A percentile compares a stretch with the other conserved stretches of the same genome.
Conservation (phyloP, 768 basidiomycete genomes). For the Gelatoporia subvermispora region DNA sequence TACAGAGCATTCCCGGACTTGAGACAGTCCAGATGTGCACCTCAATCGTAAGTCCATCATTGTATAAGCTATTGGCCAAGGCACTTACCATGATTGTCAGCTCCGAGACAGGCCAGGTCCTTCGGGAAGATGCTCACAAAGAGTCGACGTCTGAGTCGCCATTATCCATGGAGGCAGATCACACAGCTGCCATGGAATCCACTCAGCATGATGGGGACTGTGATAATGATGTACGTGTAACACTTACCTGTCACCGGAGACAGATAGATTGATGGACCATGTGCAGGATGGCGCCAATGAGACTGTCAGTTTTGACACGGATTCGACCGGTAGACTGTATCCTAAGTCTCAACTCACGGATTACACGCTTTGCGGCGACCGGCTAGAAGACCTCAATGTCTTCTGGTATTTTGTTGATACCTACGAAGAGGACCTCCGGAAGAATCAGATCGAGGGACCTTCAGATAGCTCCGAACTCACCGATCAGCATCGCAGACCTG, state of each 20-base stretch:
- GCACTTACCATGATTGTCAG: too few species aligned
- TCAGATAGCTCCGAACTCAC: not conserved
- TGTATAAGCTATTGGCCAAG: not conserved
- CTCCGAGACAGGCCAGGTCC: too few species aligned
- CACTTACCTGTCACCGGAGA: not conserved
- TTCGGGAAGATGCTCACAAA: too few species aligned
- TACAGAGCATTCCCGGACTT: constrained; percentile 17
- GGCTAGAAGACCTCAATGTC: constrained; percentile 14
- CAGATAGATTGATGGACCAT: not conserved
- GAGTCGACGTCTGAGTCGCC: too few species aligned
- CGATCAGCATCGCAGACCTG: constrained; percentile 5
- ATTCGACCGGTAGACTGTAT: constrained; percentile 2
- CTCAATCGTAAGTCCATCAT: not conserved
- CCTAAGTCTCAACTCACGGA: constrained; percentile 20
- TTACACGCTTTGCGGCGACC: constrained; percentile 21
- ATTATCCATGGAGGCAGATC: too few species aligned
- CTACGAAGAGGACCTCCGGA: constrained; percentile 18
- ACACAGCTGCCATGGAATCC: too few species aligned
- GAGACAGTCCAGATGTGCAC: not conserved
- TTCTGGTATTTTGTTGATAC: constrained; percentile 28
- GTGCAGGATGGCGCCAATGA: constrained; percentile 1
- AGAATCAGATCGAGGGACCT: not conserved
- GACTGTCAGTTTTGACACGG: constrained; percentile 4
- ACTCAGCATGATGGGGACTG: too few species aligned
- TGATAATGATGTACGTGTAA: not conserved